phyloP scores from a whole-genome alignment of 768 basidiomycete species.

The Termitomyces sp. region DNA sequence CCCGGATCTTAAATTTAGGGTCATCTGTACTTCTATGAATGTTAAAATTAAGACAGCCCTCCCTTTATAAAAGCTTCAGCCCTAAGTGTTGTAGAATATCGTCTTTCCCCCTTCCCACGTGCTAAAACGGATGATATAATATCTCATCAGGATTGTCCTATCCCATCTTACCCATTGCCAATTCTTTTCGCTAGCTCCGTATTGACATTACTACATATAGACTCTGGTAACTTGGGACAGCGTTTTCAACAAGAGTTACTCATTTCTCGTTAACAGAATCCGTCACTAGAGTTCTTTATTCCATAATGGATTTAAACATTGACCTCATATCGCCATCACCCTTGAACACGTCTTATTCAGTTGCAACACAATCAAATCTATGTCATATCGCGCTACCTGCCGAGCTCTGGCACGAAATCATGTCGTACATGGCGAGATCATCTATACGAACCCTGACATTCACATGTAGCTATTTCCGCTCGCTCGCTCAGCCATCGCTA shows the following conservation, averaged over 20 bases:
- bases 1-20: background rate
- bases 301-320: background rate
- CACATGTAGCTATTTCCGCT: slow-evolving; percentile 15
- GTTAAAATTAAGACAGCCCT: background rate
- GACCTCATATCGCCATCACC: background rate
- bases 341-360: background rate
- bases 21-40: background rate
- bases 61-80: background rate
- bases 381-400: slow-evolving; percentile 4
- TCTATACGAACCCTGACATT: slow-evolving; percentile 9
- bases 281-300: too few species aligned
- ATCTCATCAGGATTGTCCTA: background rate
- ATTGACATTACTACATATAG: background rate
- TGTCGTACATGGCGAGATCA: slow-evolving; percentile 5
- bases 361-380: background rate
- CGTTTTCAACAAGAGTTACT: background rate
- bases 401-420: slow-evolving; percentile 18
- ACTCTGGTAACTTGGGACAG: background rate
- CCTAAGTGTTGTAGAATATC: background rate
- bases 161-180: too few species aligned
- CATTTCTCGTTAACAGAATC: background rate
- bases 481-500: slow-evolving; percentile 16
- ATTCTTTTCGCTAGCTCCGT: background rate
- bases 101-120: background rate
- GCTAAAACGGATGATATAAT: background rate